Evolutionary conservation across 225 moss, liverwort and hornwort species (phyloP).

Genomic region (Thuidium tamariscinum): DNA sequence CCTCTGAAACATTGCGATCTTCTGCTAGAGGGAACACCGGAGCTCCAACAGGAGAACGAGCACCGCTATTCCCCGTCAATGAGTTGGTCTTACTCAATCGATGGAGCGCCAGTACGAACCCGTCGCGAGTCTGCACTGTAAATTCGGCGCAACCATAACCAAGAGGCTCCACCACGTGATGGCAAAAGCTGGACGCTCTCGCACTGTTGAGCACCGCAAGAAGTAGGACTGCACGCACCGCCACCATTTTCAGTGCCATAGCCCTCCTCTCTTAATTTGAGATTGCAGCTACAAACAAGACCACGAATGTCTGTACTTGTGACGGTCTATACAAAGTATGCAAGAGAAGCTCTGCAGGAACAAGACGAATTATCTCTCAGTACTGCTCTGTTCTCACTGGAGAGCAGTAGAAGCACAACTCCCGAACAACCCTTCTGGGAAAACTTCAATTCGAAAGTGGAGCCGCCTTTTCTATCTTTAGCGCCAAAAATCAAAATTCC

Average conservation of each 20-base stretch:
- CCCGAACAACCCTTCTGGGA: not conserved
- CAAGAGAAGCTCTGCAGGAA: not conserved
- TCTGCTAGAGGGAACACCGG: not conserved
- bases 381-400: not conserved
- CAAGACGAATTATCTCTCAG: not conserved
- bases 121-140: constrained; percentile 32
- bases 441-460: not conserved
- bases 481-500: not conserved
- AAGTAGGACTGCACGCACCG: not conserved
- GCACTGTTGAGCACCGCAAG: not conserved
- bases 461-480: not conserved
- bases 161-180: constrained; percentile 13
- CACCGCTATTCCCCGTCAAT: not conserved
- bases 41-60: not conserved
- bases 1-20: not conserved
- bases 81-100: constrained; percentile 4
- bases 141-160: constrained; percentile 32
- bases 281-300: not conserved
- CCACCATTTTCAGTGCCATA: not conserved
- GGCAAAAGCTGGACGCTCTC: constrained; percentile 7
- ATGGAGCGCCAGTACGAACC: constrained; percentile 30
- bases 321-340: not conserved
- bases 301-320: not conserved
- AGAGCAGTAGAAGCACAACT: not conserved
- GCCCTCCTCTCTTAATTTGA: not conserved